Evolutionary conservation across 306 rosid species (phyloP), one percentile per base, ranked within the genome.

Genomic region (Castanea sativa): DNA sequence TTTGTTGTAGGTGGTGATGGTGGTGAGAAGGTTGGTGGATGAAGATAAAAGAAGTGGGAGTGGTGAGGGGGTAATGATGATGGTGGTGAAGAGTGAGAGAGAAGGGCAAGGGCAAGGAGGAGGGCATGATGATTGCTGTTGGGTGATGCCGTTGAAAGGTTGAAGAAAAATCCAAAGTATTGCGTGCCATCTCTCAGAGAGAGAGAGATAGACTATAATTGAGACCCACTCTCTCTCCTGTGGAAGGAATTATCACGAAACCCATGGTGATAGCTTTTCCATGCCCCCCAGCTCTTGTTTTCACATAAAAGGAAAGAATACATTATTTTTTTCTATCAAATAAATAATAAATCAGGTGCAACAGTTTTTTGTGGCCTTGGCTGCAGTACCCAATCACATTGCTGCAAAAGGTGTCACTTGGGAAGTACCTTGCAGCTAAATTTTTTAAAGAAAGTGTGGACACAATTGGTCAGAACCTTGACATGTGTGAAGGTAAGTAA

Each of bases 71-170:
- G 97, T 83, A 90, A 90, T 92, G 92, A 81, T 84, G 87, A 81
- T 84, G 87, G 81, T 79, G 73, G 78, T 55, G 92, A 79, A 86
- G 71, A 83, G 85, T 82, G 55, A 86, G 92, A 87, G 87, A 75
- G 82, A 80, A 71, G 88, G 76, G 59, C 13, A 59, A 8, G 71
- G 56, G 59, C 13, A 59, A 8, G 71, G 51, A 79, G 55, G 90
- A 82, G 80, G 83, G 79, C 89, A 90, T 94, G 91, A 90, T 94
- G 84, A 88, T 94, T 89, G 88, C 81, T 88, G 90, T 90, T 90
- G 89, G 89, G 83, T 77, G 71, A 76, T 69, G 80, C 70, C 61
- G 88, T 90, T 89, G 88, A 88, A 87, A 87, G 86, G 82, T 74
- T 72, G 87, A 85, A 80, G 84, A 89, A 88, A 92, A 87, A 89